Base-by-base conservation (phyloP, 129 eudicot species). In the Gnaphalium uliginosum region DNA sequence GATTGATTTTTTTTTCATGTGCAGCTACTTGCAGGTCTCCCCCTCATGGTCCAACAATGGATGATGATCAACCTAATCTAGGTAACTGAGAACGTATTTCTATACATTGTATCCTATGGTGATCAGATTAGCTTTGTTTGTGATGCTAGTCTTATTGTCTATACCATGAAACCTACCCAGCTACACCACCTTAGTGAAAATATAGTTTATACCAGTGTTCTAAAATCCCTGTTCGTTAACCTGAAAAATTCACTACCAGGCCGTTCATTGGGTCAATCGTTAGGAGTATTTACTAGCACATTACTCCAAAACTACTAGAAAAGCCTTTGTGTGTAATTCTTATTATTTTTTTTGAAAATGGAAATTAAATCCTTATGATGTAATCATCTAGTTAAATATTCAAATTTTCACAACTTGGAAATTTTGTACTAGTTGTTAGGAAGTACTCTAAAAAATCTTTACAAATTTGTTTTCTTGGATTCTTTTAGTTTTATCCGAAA, bases 21-120 rank as follows among this genome's bases (percentile, higher is more conserved):
- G 72, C 91, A 89, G 97, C 81, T 69, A 85, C 79, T 66, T 79
- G 57, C 88, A 81, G 77, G 80, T 57, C 79, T 41, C 50, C 69
- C 50, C 25, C 75, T 54, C 84, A 73, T 63, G 82, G 66, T 75
- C 83, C 78, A 68, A 79, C 48, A 23, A 73, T 81, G 76, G 85
- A 78, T 63, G 74, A 81, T 68, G 83, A 84, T 66, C 62, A 60
- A 65, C 68, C 54, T 41, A 72, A 83, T 71, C 66, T 58, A 74
- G 96, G 98, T 92, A 46, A 73, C 43, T 33, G 27, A 2, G 58
- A 7, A 13, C 27, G n/a, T 56, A 58, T 10, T 35, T 19, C 24
- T 66, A 54, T 69, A 59, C 27, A 21, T 61, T 58, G 18, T 58
- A 19, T 66, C 14, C 0, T 19, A 23, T 41, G 57, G 25, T 41